Percentiles rank a stretch among this genome's conserved stretches.
Conservation (phyloP, 768 basidiomycete genomes). For the Lentinula raphanica region DNA sequence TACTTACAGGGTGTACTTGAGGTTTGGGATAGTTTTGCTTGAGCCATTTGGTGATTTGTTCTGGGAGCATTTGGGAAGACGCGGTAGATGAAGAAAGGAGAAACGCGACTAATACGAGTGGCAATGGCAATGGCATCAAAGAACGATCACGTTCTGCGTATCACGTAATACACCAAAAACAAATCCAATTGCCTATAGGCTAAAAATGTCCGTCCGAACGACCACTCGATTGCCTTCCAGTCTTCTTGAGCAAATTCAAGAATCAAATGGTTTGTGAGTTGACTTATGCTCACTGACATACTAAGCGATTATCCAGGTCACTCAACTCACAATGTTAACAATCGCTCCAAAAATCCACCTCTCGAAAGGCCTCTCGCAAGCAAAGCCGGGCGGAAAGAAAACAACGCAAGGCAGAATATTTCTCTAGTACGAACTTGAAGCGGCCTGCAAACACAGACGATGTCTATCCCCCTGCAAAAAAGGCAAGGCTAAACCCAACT, state of each 20-base stretch:
- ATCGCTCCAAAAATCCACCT: conserved; percentile 20
- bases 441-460: conserved; percentile 41
- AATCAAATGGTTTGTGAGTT: conserved; percentile 1
- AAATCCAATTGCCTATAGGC: background rate
- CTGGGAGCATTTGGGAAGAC: conserved; percentile 22
- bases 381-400: conserved; percentile 55
- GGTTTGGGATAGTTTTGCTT: conserved; percentile 54
- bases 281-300: background rate
- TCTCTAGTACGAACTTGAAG: conserved; percentile 29
- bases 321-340: conserved; percentile 11
- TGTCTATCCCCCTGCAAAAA: conserved; percentile 47
- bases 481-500: conserved; percentile 24
- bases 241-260: conserved; percentile 25
- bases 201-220: conserved; percentile 15
- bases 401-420: conserved; percentile 57
- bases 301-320: background rate
- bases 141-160: conserved; percentile 3
- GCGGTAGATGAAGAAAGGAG: background rate
- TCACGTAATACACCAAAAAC: background rate
- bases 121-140: background rate
- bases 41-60: conserved; percentile 47
- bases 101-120: background rate
- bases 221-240: conserved; percentile 33
- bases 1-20: conserved; percentile 54
- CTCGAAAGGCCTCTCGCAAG: conserved; percentile 63